Evolutionary conservation across 345 rosid genomes (phyloP), one percentile per base, ranked within the genome.

Genomic region (Eucalyptus melliodora): DNA sequence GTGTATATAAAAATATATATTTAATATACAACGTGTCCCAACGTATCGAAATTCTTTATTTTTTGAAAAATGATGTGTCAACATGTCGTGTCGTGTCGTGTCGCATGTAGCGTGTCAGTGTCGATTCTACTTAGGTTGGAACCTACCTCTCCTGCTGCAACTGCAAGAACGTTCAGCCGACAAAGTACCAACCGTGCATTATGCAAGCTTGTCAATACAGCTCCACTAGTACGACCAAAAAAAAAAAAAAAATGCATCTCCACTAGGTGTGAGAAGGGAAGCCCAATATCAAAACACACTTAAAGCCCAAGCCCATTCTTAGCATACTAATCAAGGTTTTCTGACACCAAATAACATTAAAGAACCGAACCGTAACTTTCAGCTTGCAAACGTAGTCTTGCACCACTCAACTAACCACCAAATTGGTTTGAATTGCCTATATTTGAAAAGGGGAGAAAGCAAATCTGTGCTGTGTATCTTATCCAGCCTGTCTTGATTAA

Each of bases 21-120:
- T 15, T 50, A 5, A 50, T 50, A 50, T 50, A 50, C 3, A 50
- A 16, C 4, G 1, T 50, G 19, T 15, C 0, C 3, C 3, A 50
- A 50, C 1, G 3, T 16, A 3, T 50, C 0, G 1, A 3, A 50
- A 50, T 50, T 50, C 0, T 51, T 51, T 51, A 2, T 16, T 16
- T 51, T 51, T 51, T 16, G 8, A 51, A 51, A 51, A 50, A 50
- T 1, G 0, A 50, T 16, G 1, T 50, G 0, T 0, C 1, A 3
- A 2, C 16, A 14, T 15, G 1, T 50, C 51, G 51, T 50, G 3
- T 49, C 0, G 17, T 50, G 7, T 50, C 19, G 6, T 49, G 2
- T 50, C 16, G 2, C 8, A 0, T 51, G 0, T 51, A 3, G 4
- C 4, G 4, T 51, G 4, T 51, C 1, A 51, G 4, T 51, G 1